Conservation (phyloP, 2,329 filamentous ascomycete genomes). For the Penicillium frequentans region DNA sequence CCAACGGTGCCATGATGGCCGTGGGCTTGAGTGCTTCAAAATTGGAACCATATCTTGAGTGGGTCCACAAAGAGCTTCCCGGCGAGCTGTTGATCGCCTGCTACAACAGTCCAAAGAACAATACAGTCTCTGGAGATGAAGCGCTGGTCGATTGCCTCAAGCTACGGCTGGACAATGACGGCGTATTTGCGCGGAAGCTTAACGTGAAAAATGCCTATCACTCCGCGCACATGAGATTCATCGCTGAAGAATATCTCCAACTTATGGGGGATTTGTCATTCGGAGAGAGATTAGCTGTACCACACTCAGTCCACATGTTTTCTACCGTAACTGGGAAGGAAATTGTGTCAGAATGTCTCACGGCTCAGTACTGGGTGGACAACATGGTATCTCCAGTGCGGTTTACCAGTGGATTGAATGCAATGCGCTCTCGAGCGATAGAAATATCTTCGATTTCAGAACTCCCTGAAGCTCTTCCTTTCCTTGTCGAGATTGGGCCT, state of each 20-base stretch:
- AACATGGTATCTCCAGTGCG: constrained; percentile 34
- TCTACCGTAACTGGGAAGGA: constrained; percentile 26
- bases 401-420: constrained; percentile 24
- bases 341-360: constrained; percentile 12
- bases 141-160: constrained; percentile 26
- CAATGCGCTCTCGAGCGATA: constrained; percentile 4
- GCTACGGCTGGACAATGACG: constrained; percentile 18
- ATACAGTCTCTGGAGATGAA: constrained; percentile 28
- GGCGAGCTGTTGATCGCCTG: constrained; percentile 30
- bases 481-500: constrained; percentile 34
- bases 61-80: background rate
- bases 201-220: constrained; percentile 34
- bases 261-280: constrained; percentile 20
- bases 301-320: constrained; percentile 22
- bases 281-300: constrained; percentile 8
- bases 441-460: background rate
- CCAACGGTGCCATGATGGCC: constrained; percentile 31
- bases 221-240: constrained; percentile 26
- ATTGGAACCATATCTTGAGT: constrained; percentile 18
- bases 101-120: constrained; percentile 29
- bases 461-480: constrained; percentile 8
- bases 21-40: constrained; percentile 20
- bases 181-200: constrained; percentile 29
- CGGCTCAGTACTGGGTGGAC: constrained; percentile 30
- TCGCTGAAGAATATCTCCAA: constrained; percentile 26